phyloP scores from a whole-genome alignment of 768 basidiomycete genomes.

The Termitomyces sp. region DNA sequence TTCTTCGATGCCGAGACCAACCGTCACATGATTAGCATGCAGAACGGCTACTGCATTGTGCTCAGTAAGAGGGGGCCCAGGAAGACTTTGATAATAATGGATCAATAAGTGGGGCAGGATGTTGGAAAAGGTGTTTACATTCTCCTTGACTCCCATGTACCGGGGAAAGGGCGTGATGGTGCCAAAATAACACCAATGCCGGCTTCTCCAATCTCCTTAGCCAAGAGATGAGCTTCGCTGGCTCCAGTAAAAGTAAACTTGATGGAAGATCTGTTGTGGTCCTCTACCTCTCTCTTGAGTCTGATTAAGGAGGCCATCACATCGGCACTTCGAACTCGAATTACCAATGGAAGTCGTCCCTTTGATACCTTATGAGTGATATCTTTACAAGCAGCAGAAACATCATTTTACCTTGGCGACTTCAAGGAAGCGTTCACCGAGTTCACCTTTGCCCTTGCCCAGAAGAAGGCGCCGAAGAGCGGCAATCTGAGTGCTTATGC shows the following conservation, averaged over 20 bases:
- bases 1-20: conserved; percentile 63
- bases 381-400: conserved; percentile 2
- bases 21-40: conserved; percentile 65
- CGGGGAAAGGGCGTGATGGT: conserved; percentile 69
- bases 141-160: conserved; percentile 63
- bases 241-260: conserved; percentile 63
- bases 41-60: conserved; percentile 55
- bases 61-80: conserved; percentile 70
- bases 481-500: conserved; percentile 79
- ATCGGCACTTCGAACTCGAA: conserved; percentile 75
- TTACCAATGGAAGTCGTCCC: conserved; percentile 71
- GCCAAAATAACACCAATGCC: conserved; percentile 44
- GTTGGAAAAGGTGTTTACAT: conserved; percentile 39
- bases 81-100: conserved; percentile 35
- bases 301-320: conserved; percentile 73
- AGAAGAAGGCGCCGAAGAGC: conserved; percentile 65
- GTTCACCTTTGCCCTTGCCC: conserved; percentile 32
- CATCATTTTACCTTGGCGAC: conserved; percentile 36
- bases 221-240: conserved; percentile 66
- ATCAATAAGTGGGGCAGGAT: background rate
- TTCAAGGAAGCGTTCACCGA: conserved; percentile 42
- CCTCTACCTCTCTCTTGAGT: conserved; percentile 63
- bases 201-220: conserved; percentile 57
- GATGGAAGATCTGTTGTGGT: conserved; percentile 35
- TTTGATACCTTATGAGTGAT: conserved; percentile 20